These are phyloP conservation scores for Astrothelium macrocarpum DNA, from an alignment of 495 filamentous ascomycete genomes.

Conservation along the genomic window DNA sequence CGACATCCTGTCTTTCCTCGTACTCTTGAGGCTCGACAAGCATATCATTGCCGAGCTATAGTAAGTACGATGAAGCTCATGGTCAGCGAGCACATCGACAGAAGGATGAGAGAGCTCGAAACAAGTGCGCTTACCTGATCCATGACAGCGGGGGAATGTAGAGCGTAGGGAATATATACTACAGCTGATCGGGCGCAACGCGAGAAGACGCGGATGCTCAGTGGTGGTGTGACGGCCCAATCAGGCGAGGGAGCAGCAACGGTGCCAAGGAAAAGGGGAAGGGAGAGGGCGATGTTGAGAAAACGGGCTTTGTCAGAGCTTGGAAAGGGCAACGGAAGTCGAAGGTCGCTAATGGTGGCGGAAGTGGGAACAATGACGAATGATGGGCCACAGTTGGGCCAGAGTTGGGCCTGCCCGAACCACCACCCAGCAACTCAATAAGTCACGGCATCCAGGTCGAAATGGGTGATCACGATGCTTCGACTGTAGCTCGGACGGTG, in stretches of 20 bases:
- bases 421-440: background rate
- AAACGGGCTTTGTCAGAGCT: background rate
- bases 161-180: background rate
- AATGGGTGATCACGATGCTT: too few relatives aligned
- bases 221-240: background rate
- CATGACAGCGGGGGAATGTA: constrained; percentile 21
- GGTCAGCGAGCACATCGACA: constrained; percentile 32
- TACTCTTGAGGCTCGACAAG: constrained; percentile 48
- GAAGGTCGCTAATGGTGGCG: constrained; percentile 10
- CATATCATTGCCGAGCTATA: constrained; percentile 42
- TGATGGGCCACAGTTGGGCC: background rate
- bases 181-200: background rate
- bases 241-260: background rate
- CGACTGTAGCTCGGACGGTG: too few relatives aligned
- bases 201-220: background rate
- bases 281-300: background rate
- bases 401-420: background rate
- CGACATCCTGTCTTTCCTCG: constrained; percentile 73
- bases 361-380: constrained; percentile 11
- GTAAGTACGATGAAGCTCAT: constrained; percentile 44
- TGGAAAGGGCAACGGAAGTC: background rate
- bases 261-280: background rate
- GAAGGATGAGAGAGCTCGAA: constrained; percentile 6
- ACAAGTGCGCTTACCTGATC: constrained; percentile 26
- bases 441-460: background rate